Percentiles rank a stretch among this genome's conserved stretches.
Conservation (phyloP, 768 basidiomycete genomes). For the Kwoniella bestiolae region DNA sequence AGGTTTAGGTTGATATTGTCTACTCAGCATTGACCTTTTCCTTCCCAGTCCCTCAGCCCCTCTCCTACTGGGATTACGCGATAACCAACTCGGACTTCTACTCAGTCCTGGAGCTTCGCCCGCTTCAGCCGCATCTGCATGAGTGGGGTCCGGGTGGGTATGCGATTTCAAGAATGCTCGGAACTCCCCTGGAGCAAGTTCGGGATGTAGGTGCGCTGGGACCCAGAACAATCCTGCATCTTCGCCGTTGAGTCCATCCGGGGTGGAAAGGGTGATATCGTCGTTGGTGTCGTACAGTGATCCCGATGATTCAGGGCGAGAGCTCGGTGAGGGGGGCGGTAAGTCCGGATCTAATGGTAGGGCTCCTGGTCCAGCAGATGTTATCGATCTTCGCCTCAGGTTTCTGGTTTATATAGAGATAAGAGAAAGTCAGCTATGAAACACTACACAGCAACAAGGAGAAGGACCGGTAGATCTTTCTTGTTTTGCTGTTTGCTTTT, state of each 20-base stretch:
- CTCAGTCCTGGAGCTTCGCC: conserved; percentile 35
- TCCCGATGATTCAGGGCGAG: conserved; percentile 28
- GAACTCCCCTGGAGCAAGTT: conserved; percentile 96
- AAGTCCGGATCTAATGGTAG: conserved; percentile 90
- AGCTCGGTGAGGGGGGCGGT: conserved; percentile 70
- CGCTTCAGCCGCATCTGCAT: conserved; percentile 28
- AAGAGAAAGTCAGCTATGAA: neutral
- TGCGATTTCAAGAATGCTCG: conserved; percentile 93
- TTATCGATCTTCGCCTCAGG: conserved; percentile 76
- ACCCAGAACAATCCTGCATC: conserved; percentile 97
- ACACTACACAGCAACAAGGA: conserved; percentile 1
- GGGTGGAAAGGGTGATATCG: conserved; percentile 47
- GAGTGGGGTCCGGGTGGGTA: conserved; percentile 62
- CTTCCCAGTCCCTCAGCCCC: conserved; percentile 66
- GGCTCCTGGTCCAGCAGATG: conserved; percentile 73
- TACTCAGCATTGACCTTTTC: conserved; percentile 90
- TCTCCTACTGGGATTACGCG: conserved; percentile 57
- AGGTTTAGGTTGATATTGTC: conserved; percentile 83
- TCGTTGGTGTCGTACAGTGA: conserved; percentile 40
- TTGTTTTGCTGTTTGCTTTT: no score
- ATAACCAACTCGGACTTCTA: conserved; percentile 38
- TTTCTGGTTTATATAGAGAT: conserved; percentile 28
- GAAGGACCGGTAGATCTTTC: conserved; percentile 7
- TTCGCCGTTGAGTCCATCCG: conserved; percentile 63
- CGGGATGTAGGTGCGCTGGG: conserved; percentile 92